These are phyloP conservation scores for Sphagnum magellanicum DNA, from an alignment of 228 moss, liverwort and hornwort species.

Conservation along the genomic window DNA sequence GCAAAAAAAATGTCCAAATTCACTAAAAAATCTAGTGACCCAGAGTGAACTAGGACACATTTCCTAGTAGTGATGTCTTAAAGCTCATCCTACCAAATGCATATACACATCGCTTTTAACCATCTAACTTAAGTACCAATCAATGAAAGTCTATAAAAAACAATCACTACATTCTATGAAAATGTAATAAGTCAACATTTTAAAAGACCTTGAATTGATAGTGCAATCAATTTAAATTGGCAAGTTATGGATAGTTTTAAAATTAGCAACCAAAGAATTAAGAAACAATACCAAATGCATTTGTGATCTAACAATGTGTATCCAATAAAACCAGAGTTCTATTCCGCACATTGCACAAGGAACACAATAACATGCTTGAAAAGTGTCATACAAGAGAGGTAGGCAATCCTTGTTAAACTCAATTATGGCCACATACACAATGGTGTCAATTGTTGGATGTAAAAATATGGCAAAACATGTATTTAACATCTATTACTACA, in stretches of 20 bases:
- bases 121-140: not conserved
- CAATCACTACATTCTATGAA: not conserved
- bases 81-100: too few relatives aligned
- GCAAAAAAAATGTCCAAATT: too few relatives aligned
- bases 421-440: slow-evolving; percentile 46
- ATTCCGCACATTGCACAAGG: slow-evolving; percentile 79
- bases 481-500: slow-evolving; percentile 80
- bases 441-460: slow-evolving; percentile 86
- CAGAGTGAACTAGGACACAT: too few relatives aligned
- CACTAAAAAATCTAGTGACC: too few relatives aligned
- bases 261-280: not conserved
- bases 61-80: too few relatives aligned
- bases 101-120: not conserved
- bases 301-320: slow-evolving; percentile 51
- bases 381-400: slow-evolving; percentile 64
- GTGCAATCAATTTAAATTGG: not conserved
- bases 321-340: slow-evolving; percentile 78
- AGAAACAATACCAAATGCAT: slow-evolving; percentile 40
- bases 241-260: slow-evolving; percentile 4
- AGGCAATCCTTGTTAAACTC: slow-evolving; percentile 59
- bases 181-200: not conserved
- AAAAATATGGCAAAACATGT: slow-evolving; percentile 26
- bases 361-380: slow-evolving; percentile 92
- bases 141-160: not conserved
- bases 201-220: not conserved